Evolutionary conservation across 208 protist genomes (phyloP).

Genomic region (Acanthamoeba quina): DNA sequence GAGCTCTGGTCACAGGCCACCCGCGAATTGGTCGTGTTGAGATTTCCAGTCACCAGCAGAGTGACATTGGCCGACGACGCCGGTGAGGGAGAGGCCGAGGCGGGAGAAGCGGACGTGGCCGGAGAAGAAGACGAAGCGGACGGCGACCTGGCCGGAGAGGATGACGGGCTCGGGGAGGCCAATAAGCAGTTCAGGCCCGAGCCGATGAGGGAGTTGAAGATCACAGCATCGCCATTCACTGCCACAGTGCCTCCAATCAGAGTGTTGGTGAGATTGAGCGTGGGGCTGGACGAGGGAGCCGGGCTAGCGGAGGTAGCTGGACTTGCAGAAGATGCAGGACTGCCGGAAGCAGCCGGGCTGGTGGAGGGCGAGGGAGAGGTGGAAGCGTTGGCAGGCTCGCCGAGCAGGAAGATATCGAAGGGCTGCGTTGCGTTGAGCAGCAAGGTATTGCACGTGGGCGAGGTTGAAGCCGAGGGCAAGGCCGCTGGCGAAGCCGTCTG

Average conservation of each 20-base stretch:
- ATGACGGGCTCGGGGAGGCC: background rate
- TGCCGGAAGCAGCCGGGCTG: background rate
- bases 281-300: background rate
- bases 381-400: background rate
- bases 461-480: background rate
- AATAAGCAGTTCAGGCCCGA: background rate
- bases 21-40: constrained; percentile 30
- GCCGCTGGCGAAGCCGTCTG: background rate
- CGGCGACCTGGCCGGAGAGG: background rate
- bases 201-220: constrained; percentile 20
- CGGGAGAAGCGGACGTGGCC: background rate
- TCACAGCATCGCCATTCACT: background rate
- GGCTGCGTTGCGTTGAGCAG: background rate
- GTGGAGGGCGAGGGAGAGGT: background rate
- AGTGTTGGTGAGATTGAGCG: background rate
- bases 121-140: background rate
- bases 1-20: background rate
- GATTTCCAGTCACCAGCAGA: constrained; percentile 4
- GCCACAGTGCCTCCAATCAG: background rate
- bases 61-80: background rate
- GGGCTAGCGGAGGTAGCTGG: background rate
- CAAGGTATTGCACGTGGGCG: background rate
- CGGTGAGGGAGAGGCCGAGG: background rate
- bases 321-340: background rate
- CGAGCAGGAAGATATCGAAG: constrained; percentile 36